Evolutionary conservation across 108 stramenopile genomes (phyloP), one percentile per base, ranked within the genome.

Genomic region (Epithemia pelagica): DNA sequence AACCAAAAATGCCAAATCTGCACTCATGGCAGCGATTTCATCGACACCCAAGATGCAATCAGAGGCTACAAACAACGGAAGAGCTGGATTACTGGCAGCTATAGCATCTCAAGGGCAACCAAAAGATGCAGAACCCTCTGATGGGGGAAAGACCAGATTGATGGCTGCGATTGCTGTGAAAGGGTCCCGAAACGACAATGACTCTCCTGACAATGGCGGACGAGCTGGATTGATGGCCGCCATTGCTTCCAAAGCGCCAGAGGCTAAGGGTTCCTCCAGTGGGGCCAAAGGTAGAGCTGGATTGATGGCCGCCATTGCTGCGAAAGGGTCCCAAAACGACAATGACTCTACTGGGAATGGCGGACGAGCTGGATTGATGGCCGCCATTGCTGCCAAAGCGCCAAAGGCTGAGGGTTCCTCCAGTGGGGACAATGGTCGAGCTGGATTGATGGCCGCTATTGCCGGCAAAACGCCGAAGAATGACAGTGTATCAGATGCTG

Each of bases 251-350:
- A 46, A 46, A 46, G 15, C 37, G 10, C n/a, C n/a, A n/a, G n/a
- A 3, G 27, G 22, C 19, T 52, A 55, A 2, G 29, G 61, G 20
- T n/a, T 25, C 23, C 25, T 52, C 51, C 1, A 54, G 30, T 26
- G 67, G 2, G 28, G 65, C 10, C 28, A 58, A 24, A 54, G 37
- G 37, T 46, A 46, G 37, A 46, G 37, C 37, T 46, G 37, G 37
- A 46, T 15, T 46, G 5, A 10, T 46, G 37, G 37, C 37, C 10
- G 37, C 37, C 5, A 46, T 46, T 46, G 37, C 37, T 10, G 5
- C 15, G 37, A 46, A 46, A 46, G 37, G 37, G 10, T 10, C 5
- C 5, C 37, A 5, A 15, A 46, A 15, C 37, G 37, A 46, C 5
- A 15, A 46, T 5, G 15, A 46, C 10, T 5, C 37, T 15, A n/a